A percentile compares a stretch with the other conserved stretches of the same genome.
Conservation (phyloP, 352 stramenopile genomes). For the Phytophthora pluvialis region DNA sequence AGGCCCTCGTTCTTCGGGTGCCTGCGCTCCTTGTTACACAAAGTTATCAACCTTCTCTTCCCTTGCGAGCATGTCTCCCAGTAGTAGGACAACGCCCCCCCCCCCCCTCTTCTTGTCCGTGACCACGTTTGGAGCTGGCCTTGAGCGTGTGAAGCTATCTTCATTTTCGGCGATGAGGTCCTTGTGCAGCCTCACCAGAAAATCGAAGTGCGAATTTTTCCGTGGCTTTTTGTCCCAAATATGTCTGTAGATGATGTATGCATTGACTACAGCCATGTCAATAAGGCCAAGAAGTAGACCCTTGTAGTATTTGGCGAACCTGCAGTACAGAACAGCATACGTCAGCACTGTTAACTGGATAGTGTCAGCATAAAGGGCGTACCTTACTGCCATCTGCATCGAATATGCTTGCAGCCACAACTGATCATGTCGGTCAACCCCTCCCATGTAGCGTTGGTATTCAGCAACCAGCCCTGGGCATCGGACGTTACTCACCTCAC, state of each 20-base stretch:
- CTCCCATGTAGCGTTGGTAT: conserved; percentile 13
- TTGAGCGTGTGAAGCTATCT: no score
- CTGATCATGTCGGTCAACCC: not conserved
- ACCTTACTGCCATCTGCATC: conserved; percentile 16
- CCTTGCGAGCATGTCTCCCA: not conserved
- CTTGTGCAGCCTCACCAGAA: no score
- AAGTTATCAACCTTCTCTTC: not conserved
- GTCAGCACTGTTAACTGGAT: not conserved
- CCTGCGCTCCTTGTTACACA: conserved; percentile 10
- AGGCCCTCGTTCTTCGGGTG: conserved; percentile 5
- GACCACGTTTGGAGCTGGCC: no score
- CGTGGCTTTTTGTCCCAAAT: not conserved
- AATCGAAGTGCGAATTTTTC: no score
- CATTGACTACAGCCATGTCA: no score
- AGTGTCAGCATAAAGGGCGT: not conserved
- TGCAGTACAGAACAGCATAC: not conserved
- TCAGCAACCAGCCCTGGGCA: conserved; percentile 1
- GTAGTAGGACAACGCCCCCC: conserved; percentile 9
- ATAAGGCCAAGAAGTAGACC: not conserved
- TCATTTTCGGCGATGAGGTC: no score
- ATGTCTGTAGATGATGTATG: not conserved
- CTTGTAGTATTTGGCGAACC: conserved; percentile 31
- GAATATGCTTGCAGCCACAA: conserved; percentile 19
- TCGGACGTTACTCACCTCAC: not conserved
- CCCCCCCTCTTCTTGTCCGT: not conserved